These are phyloP conservation scores for Taphrina pruni DNA, from an alignment of 1,139 yeast genomes.

Conservation along the genomic window DNA sequence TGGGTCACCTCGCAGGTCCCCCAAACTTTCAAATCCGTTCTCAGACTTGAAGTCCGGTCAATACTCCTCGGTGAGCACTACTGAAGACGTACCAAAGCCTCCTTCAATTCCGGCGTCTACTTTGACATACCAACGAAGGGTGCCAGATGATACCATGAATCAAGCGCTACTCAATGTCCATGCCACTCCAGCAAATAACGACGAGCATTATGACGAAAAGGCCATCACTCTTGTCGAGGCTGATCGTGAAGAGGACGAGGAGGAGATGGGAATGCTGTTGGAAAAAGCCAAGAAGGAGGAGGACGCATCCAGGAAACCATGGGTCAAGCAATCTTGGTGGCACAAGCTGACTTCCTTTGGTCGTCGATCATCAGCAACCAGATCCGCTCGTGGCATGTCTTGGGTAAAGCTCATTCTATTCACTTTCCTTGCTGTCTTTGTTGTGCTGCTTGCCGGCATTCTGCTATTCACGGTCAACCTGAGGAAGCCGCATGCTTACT, in stretches of 20 bases:
- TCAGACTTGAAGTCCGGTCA: slow-evolving; percentile 9
- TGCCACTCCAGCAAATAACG: slow-evolving; percentile 9
- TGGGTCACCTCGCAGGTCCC: slow-evolving; percentile 11
- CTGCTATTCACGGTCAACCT: slow-evolving; percentile 1
- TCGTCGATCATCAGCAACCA: neutral
- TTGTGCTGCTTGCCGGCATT: neutral
- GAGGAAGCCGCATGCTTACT: slow-evolving; percentile 9
- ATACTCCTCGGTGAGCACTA: slow-evolving; percentile 1
- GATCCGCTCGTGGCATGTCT: neutral
- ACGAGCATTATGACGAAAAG: slow-evolving; percentile 14
- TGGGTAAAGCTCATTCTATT: neutral
- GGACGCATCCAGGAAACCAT: slow-evolving; percentile 11
- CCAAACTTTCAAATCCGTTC: neutral
- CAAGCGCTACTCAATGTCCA: neutral
- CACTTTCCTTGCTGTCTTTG: neutral
- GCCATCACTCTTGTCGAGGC: slow-evolving; percentile 2
- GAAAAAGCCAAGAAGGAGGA: slow-evolving; percentile 5
- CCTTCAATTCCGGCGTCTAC: slow-evolving; percentile 4
- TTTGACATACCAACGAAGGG: neutral
- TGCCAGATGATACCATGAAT: slow-evolving; percentile 13
- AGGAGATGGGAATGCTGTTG: slow-evolving; percentile 1
- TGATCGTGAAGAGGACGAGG: slow-evolving; percentile 12
- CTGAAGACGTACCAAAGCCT: slow-evolving; percentile 1
- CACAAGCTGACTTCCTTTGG: neutral
- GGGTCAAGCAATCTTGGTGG: slow-evolving; percentile 8